A percentile compares a stretch with the other conserved stretches of the same genome.
Evolutionary conservation across 2,329 filamentous ascomycete genomes (phyloP).

Genomic region (Leptographium flavum): DNA sequence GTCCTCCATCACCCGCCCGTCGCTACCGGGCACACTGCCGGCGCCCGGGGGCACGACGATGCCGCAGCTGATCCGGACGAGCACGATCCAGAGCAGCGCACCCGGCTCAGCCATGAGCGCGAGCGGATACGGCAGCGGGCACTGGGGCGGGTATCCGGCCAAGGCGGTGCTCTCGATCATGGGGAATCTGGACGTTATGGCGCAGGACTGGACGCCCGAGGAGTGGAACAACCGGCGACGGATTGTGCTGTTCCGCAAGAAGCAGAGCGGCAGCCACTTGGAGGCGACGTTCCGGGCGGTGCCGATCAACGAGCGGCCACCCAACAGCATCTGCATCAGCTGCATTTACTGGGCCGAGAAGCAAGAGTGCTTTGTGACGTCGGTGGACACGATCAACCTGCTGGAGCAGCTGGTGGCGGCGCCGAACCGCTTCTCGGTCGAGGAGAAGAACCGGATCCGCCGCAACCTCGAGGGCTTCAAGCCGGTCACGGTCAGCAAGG

Average conservation of each 20-base stretch:
- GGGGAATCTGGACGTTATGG: slow-evolving; percentile 76
- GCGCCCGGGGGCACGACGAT: slow-evolving; percentile 23
- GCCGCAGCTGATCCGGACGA: slow-evolving; percentile 41
- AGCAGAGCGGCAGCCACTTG: slow-evolving; percentile 69
- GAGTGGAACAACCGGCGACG: slow-evolving; percentile 68
- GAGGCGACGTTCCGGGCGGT: slow-evolving; percentile 69
- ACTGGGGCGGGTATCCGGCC: slow-evolving; percentile 66
- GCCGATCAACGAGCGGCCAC: slow-evolving; percentile 60
- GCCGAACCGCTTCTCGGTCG: slow-evolving; percentile 71
- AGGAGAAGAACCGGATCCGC: slow-evolving; percentile 96
- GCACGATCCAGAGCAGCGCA: slow-evolving; percentile 29
- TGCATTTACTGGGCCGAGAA: slow-evolving; percentile 97
- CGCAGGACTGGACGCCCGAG: slow-evolving; percentile 65
- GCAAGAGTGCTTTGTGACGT: slow-evolving; percentile 82
- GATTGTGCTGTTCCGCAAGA: slow-evolving; percentile 77
- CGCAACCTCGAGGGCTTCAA: slow-evolving; percentile 91
- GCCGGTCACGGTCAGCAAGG: slow-evolving; percentile 85
- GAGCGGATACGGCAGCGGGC: slow-evolving; percentile 46
- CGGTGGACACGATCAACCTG: slow-evolving; percentile 92
- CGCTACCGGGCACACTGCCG: slow-evolving; percentile 33
- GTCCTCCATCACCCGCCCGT: slow-evolving; percentile 28
- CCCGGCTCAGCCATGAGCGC: slow-evolving; percentile 14
- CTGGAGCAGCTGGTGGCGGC: slow-evolving; percentile 74
- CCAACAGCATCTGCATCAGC: slow-evolving; percentile 85
- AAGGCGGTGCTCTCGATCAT: slow-evolving; percentile 78